Evolutionary conservation across 139 green algal species (phyloP), one percentile per base, ranked within the genome.

Genomic region (Coelastrella sp.): DNA sequence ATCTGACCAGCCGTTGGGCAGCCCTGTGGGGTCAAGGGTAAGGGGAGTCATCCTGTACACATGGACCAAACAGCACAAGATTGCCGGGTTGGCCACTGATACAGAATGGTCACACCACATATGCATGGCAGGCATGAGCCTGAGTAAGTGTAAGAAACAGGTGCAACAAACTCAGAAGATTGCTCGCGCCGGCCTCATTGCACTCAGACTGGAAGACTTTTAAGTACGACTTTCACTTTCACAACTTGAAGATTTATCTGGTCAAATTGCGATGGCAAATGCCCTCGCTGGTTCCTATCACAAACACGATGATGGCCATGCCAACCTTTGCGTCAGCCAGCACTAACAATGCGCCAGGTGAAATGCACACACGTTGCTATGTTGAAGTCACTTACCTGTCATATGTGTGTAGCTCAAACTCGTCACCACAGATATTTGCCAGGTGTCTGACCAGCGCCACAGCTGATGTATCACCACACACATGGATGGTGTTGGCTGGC

Each of bases 381-480:
- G 10, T 3, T 13, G 8, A 0, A 71, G 8, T 16, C 22, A 4
- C 87, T 66, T 61, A 87, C 87, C 87, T 22, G 22, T 83, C 68
- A 57, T 84, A 81, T 4, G 54, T 61, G 23, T 80, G 68, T 68
- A 91, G 88, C 58, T 91, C 88, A 60, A 99, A 93, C 54, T 89
- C 78, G 77, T 99, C 97, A 0, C 92, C 94, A 79, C 94, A 96
- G 68, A 97, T 77, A 7, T 78, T 61, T 3, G 77, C 87, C 64
- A 98, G 89, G 61, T 81, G 73, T 20, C 90, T 80, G 71, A 99
- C 93, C 80, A 99, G 91, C 3, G 85, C 83, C 87, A 99, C 90
- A 23, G 93, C 96, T 23, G 92, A 96, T 14, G 93, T 92, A 91
- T 99, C 97, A 3, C 98, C 98, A 81, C 98, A 99, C 60, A 99